These are phyloP conservation scores for Rosa lucieae DNA, from an alignment of 306 rosid genomes.

Conservation along the genomic window DNA sequence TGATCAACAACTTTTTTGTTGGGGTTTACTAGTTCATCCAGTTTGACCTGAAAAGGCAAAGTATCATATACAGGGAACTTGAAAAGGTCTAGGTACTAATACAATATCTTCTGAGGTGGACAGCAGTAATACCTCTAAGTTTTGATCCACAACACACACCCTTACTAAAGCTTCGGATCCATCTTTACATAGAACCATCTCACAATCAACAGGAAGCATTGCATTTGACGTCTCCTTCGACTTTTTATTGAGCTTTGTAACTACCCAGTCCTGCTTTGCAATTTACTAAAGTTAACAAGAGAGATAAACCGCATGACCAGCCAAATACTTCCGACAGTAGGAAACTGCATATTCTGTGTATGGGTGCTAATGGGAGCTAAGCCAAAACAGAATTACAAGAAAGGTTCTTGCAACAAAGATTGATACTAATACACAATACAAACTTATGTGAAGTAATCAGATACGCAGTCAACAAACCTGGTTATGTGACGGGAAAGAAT, in stretches of 20 bases:
- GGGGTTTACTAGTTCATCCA: constrained; percentile 69
- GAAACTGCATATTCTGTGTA: background rate
- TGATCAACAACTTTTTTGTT: constrained; percentile 60
- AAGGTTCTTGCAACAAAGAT: background rate
- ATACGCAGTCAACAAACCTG: constrained; percentile 45
- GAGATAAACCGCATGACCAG: background rate
- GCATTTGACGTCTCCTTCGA: constrained; percentile 43
- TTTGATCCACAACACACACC: constrained; percentile 73
- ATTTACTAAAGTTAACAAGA: constrained; percentile 32
- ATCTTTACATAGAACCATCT: constrained; percentile 94
- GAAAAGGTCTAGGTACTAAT: constrained; percentile 1
- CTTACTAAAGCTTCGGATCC: constrained; percentile 81
- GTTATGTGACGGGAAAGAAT: constrained; percentile 53
- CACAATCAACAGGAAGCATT: constrained; percentile 86
- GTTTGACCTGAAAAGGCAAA: constrained; percentile 63
- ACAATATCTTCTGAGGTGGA: background rate
- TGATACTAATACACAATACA: background rate
- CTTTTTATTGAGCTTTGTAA: constrained; percentile 52
- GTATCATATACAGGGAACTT: constrained; percentile 11
- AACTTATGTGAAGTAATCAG: constrained; percentile 5
- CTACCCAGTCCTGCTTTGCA: constrained; percentile 64
- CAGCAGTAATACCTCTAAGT: constrained; percentile 57
- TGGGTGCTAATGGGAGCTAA: background rate
- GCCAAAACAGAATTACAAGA: background rate
- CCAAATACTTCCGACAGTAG: background rate